These are phyloP conservation scores for Vitis vinifera DNA, from an alignment of 164 flowering plant species.

Conservation along the genomic window ASM3070453v1 NC_081811.1:20392501-20393000, in stretches of 20 bases:
- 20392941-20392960: no score
- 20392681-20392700: conserved; percentile 6
- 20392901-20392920: no score
- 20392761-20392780: not conserved
- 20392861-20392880: no score
- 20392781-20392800: not conserved
- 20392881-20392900: no score
- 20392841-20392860: no score
- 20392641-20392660: conserved; percentile 7
- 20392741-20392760: not conserved
- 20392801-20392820: no score
- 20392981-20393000: no score
- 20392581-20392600: conserved; percentile 4
- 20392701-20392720: no score
- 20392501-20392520: conserved; percentile 4
- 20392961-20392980: no score
- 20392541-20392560: conserved; percentile 8
- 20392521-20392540: not conserved
- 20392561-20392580: conserved; percentile 7
- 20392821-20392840: no score
- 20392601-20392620: no score
- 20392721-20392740: not conserved
- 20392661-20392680: conserved; percentile 14
- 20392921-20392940: no score
- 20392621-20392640: conserved; percentile 3